Conservation (phyloP, 768 basidiomycete species). For the Leccinum imitatum region DNA sequence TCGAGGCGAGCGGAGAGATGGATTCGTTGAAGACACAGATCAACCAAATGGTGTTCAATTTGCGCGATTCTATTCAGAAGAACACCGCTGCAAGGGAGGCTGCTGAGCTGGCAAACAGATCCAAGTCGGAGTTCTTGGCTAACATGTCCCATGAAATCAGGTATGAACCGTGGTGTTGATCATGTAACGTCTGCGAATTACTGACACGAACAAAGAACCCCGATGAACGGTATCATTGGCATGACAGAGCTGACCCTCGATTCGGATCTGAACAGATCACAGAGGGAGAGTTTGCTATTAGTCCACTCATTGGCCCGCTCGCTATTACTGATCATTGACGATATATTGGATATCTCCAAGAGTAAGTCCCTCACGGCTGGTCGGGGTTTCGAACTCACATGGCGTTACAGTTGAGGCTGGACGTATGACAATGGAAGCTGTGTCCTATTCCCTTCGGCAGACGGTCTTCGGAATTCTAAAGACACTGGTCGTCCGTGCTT, state of each 20-base stretch:
- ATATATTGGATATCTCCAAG: constrained; percentile 99
- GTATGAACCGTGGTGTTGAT: constrained; percentile 43
- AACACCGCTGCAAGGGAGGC: constrained; percentile 97
- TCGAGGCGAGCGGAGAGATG: constrained; percentile 98
- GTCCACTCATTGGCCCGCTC: constrained; percentile 94
- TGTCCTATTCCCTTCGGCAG: constrained; percentile 96
- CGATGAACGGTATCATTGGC: constrained; percentile 99
- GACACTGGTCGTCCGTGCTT: constrained; percentile 95
- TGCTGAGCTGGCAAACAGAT: constrained; percentile 95
- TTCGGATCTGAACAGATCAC: constrained; percentile 90
- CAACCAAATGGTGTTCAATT: constrained; percentile 98
- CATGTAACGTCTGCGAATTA: constrained; percentile 2
- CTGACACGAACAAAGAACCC: constrained; percentile 61
- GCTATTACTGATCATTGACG: constrained; percentile 94
- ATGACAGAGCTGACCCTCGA: constrained; percentile 99
- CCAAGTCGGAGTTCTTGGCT: constrained; percentile 97
- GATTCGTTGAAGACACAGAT: constrained; percentile 98
- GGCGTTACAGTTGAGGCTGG: constrained; percentile 84
- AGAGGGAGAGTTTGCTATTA: constrained; percentile 91
- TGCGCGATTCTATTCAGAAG: constrained; percentile 96
- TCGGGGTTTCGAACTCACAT: constrained; percentile 7
- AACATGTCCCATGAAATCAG: constrained; percentile 98
- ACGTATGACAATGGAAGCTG: constrained; percentile 99
- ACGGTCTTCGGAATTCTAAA: constrained; percentile 98
- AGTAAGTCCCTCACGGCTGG: constrained; percentile 56